phyloP scores from a whole-genome alignment of 73 alveolate genomes.

The Tetrahymena elliotti region DNA sequence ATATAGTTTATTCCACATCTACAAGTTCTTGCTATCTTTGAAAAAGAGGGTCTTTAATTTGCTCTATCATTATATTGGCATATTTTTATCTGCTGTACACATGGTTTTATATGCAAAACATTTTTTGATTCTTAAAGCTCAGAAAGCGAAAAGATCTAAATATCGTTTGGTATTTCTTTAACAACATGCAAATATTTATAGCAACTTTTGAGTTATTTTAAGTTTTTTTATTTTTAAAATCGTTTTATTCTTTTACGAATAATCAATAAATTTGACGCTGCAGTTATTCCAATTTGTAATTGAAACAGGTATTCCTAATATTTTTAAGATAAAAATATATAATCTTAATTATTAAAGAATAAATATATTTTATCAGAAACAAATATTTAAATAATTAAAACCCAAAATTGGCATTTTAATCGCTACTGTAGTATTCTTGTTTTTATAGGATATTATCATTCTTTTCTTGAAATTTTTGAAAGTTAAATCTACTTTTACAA shows the following conservation, averaged over 20 bases:
- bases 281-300: neutral
- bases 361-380: neutral
- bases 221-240: no score
- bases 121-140: neutral
- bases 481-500: no score
- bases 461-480: no score
- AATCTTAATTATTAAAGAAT: neutral
- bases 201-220: no score
- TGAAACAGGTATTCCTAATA: neutral
- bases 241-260: neutral
- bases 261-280: neutral
- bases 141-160: neutral
- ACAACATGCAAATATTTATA: neutral
- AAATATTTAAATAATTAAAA: no score
- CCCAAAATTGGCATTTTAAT: neutral
- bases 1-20: neutral
- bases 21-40: neutral
- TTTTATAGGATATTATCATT: no score
- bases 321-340: no score
- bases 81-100: neutral
- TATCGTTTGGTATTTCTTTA: neutral
- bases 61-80: neutral
- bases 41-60: neutral
- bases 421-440: neutral
- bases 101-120: neutral